Conservation (phyloP, 2,329 filamentous ascomycete species). For the Coniochaeta prunicola region DNA sequence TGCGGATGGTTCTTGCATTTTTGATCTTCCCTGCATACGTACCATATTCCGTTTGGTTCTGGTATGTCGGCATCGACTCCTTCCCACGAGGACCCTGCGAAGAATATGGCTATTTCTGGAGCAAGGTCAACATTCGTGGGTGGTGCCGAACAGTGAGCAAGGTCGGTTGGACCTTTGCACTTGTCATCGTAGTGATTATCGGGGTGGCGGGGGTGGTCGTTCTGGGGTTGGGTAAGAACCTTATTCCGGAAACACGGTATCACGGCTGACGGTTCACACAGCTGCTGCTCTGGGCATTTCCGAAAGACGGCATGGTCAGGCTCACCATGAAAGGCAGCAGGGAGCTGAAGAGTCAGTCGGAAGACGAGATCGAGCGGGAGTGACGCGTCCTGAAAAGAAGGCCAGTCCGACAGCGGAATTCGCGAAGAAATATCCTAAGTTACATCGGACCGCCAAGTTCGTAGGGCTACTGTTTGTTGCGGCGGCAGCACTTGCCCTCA, state of each 20-base stretch:
- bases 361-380: background rate
- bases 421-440: background rate
- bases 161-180: background rate
- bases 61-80: background rate
- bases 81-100: background rate
- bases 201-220: background rate
- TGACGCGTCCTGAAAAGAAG: background rate
- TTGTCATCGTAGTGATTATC: background rate
- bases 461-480: background rate
- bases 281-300: background rate
- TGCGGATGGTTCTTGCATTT: background rate
- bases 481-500: background rate
- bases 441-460: background rate
- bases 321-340: no score
- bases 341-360: background rate
- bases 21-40: background rate
- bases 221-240: background rate
- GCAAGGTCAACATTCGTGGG: slow-evolving; percentile 2
- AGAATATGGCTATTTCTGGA: slow-evolving; percentile 1
- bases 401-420: background rate
- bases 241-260: background rate
- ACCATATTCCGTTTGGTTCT: background rate
- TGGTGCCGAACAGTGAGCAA: slow-evolving; percentile 3
- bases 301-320: background rate
- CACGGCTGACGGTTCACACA: background rate